Percentiles rank a stretch among this genome's conserved stretches.
Evolutionary conservation across 805 yeast species (phyloP).

Genomic region (Candida ortonii): DNA sequence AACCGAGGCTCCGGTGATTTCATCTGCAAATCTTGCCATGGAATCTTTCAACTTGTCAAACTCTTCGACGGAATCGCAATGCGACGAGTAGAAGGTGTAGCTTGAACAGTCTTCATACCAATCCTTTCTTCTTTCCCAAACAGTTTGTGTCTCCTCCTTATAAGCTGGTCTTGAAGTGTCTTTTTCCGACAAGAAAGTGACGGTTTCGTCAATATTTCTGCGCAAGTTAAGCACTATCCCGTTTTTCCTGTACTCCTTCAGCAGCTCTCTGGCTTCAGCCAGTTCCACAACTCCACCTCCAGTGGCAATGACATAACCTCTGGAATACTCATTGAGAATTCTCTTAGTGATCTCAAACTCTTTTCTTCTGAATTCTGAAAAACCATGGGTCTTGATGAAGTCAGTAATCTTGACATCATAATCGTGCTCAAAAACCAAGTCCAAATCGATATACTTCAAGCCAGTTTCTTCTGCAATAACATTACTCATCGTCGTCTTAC

Average conservation of each 20-base stretch:
- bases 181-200: slow-evolving; percentile 59
- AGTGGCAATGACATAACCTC: slow-evolving; percentile 74
- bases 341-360: slow-evolving; percentile 61
- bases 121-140: slow-evolving; percentile 77
- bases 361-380: slow-evolving; percentile 79
- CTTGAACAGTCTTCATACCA: slow-evolving; percentile 83
- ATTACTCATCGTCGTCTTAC: slow-evolving; percentile 81
- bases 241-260: slow-evolving; percentile 49
- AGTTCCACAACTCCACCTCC: slow-evolving; percentile 97
- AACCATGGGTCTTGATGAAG: slow-evolving; percentile 63
- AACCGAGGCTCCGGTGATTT: slow-evolving; percentile 54
- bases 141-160: slow-evolving; percentile 71
- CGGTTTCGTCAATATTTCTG: slow-evolving; percentile 79
- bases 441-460: slow-evolving; percentile 72
- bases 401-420: slow-evolving; percentile 52
- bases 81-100: slow-evolving; percentile 71
- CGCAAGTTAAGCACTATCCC: slow-evolving; percentile 90
- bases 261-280: slow-evolving; percentile 57
- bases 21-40: slow-evolving; percentile 54
- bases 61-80: slow-evolving; percentile 55
- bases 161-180: slow-evolving; percentile 91
- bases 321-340: slow-evolving; percentile 37
- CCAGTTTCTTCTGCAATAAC: slow-evolving; percentile 74
- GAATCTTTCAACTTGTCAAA: slow-evolving; percentile 55
- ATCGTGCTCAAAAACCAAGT: slow-evolving; percentile 60